Percentiles rank a stretch among this genome's conserved stretches.
phyloP scores from a whole-genome alignment of 306 rosid species.

The Datisca glomerata region DNA sequence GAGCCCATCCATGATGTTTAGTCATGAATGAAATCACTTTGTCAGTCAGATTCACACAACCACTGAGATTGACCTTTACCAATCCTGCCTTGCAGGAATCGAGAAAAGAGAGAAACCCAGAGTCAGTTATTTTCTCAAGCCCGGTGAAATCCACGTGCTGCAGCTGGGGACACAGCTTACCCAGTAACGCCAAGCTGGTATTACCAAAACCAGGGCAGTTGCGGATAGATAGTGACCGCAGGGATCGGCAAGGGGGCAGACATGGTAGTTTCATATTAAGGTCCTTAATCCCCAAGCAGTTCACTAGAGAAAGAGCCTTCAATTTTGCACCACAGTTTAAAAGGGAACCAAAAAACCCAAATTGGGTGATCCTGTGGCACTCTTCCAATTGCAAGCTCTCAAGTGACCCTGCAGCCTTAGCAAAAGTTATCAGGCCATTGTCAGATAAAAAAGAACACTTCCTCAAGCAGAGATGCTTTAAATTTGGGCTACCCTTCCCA shows the following conservation, averaged over 20 bases:
- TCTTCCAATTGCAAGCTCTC: conserved; percentile 78
- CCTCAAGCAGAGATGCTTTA: conserved; percentile 42
- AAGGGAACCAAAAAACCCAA: conserved; percentile 60
- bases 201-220: conserved; percentile 83
- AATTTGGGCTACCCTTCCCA: conserved; percentile 83
- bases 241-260: conserved; percentile 30
- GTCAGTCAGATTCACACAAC: conserved; percentile 65
- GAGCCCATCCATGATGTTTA: conserved; percentile 48
- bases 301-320: conserved; percentile 50
- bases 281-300: conserved; percentile 79
- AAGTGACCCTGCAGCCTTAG: conserved; percentile 56
- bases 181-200: conserved; percentile 45
- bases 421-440: conserved; percentile 56
- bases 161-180: conserved; percentile 62
- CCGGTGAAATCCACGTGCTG: conserved; percentile 57
- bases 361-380: conserved; percentile 86
- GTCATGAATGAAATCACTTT: conserved; percentile 35
- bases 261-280: conserved; percentile 28
- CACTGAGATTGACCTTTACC: conserved; percentile 50
- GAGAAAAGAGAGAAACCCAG: conserved; percentile 52
- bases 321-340: conserved; percentile 51
- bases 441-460: conserved; percentile 64
- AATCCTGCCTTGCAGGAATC: conserved; percentile 56
- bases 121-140: conserved; percentile 57
- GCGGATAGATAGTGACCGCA: conserved; percentile 45